Conservation (phyloP, 805 yeast genomes). For the Dipodascus geniculatus region DNA sequence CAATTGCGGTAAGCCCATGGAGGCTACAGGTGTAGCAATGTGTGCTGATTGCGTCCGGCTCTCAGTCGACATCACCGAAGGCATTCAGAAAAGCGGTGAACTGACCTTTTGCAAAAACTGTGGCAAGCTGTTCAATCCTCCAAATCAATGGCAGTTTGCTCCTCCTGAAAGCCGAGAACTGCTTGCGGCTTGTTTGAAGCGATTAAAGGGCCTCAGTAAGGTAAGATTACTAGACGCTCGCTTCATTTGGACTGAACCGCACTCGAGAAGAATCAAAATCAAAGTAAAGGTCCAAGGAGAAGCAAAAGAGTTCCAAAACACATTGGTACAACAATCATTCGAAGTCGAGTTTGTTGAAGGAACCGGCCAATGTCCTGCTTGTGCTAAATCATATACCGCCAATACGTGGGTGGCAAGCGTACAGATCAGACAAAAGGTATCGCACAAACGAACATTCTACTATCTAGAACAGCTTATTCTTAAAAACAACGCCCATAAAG, state of each 20-base stretch:
- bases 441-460: slow-evolving; percentile 92
- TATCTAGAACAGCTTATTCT: slow-evolving; percentile 91
- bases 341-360: slow-evolving; percentile 89
- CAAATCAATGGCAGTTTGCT: slow-evolving; percentile 81
- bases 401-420: slow-evolving; percentile 98
- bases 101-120: slow-evolving; percentile 92
- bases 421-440: slow-evolving; percentile 94
- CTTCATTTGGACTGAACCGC: slow-evolving; percentile 98
- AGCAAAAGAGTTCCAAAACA: slow-evolving; percentile 61
- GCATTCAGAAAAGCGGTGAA: slow-evolving; percentile 72
- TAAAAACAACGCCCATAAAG: slow-evolving; percentile 85
- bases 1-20: slow-evolving; percentile 95
- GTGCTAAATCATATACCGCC: slow-evolving; percentile 94
- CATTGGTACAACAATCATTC: slow-evolving; percentile 86
- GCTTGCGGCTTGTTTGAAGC: slow-evolving; percentile 73
- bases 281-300: slow-evolving; percentile 95
- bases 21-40: slow-evolving; percentile 87
- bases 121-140: slow-evolving; percentile 87
- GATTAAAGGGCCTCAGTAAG: slow-evolving; percentile 73
- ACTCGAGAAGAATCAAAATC: slow-evolving; percentile 85
- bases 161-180: slow-evolving; percentile 83
- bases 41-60: slow-evolving; percentile 91
- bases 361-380: slow-evolving; percentile 96
- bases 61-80: slow-evolving; percentile 84
- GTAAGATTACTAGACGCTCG: slow-evolving; percentile 87